Percentiles rank a stretch among this genome's conserved stretches.
phyloP scores from a whole-genome alignment of 2,329 filamentous ascomycete genomes.

The Curvularia verruculosa region DNA sequence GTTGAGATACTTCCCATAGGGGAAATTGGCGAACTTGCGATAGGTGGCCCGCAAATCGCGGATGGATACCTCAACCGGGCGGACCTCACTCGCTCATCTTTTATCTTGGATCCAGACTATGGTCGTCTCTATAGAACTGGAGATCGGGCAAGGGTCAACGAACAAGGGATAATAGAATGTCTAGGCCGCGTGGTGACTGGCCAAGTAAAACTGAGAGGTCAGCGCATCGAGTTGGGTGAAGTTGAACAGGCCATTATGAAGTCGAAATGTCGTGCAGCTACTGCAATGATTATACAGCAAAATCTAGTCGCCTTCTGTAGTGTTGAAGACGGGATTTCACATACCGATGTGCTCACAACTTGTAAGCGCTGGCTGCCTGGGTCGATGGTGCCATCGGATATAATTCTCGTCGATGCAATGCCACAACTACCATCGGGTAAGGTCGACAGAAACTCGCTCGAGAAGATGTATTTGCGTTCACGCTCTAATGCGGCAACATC shows the following conservation, averaged over 20 bases:
- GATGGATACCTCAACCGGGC: constrained; percentile 80
- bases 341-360: constrained; percentile 57
- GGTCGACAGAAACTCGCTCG: constrained; percentile 71
- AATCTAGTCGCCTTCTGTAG: constrained; percentile 78
- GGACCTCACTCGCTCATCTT: constrained; percentile 74
- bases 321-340: constrained; percentile 53
- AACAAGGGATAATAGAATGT: constrained; percentile 77
- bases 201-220: constrained; percentile 86
- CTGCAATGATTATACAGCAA: constrained; percentile 70
- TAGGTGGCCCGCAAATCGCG: constrained; percentile 82
- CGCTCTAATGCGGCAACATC: constrained; percentile 18
- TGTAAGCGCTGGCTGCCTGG: constrained; percentile 78
- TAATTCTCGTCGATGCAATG: constrained; percentile 68
- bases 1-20: constrained; percentile 67
- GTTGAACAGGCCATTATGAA: constrained; percentile 47
- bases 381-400: constrained; percentile 82
- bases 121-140: constrained; percentile 83
- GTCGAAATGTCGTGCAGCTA: constrained; percentile 62
- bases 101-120: constrained; percentile 67
- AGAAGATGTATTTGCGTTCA: constrained; percentile 58
- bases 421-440: constrained; percentile 85
- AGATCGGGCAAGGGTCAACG: constrained; percentile 74
- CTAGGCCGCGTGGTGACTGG: constrained; percentile 78
- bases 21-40: constrained; percentile 76
- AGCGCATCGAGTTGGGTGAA: constrained; percentile 78